These are phyloP conservation scores for Brettanomyces nanus DNA, from an alignment of 805 yeast species.

Conservation along the genomic window DNA sequence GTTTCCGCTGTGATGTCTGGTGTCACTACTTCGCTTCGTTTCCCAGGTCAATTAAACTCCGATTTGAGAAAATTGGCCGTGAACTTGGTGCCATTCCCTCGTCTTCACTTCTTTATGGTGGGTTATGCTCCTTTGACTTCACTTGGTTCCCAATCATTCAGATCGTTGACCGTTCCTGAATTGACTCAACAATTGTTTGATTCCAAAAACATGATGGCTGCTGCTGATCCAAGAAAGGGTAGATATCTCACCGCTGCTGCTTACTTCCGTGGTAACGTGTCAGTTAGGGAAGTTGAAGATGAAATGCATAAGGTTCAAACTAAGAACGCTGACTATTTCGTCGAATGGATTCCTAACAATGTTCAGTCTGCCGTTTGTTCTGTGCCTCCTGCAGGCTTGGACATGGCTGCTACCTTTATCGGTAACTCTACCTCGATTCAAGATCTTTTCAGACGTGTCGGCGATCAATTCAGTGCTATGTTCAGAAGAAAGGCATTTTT, in stretches of 20 bases:
- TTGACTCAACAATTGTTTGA: conserved; percentile 92
- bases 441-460: conserved; percentile 83
- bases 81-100: conserved; percentile 89
- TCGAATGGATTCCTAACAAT: conserved; percentile 94
- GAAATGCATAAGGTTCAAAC: conserved; percentile 82
- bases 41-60: conserved; percentile 91
- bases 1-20: conserved; percentile 93
- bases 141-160: conserved; percentile 70
- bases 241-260: conserved; percentile 90
- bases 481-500: conserved; percentile 90
- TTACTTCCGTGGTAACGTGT: conserved; percentile 88
- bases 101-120: conserved; percentile 92
- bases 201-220: conserved; percentile 93
- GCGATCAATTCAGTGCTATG: conserved; percentile 87
- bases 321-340: conserved; percentile 75
- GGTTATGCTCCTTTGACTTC: conserved; percentile 91
- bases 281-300: conserved; percentile 90
- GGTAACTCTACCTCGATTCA: conserved; percentile 92
- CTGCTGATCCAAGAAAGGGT: conserved; percentile 84
- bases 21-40: conserved; percentile 87
- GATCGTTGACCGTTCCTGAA: conserved; percentile 82
- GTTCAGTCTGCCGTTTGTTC: conserved; percentile 92
- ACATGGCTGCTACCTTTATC: conserved; percentile 86
- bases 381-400: conserved; percentile 78
- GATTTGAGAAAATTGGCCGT: conserved; percentile 91